Conservation (phyloP, 441 rosid species). For the Euphorbia celastroides region DNA sequence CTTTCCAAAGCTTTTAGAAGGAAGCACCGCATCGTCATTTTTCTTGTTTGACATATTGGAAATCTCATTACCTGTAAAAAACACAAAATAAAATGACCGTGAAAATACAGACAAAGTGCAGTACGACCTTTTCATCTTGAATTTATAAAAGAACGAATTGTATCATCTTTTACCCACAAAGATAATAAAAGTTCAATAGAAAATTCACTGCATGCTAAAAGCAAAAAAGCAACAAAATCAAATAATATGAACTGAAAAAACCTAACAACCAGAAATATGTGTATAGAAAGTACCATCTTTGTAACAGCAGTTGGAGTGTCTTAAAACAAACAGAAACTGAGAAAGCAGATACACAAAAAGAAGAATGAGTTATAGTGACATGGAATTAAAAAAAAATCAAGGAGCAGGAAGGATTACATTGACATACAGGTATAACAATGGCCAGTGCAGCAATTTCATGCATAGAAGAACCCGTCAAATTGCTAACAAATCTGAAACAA, state of each 20-base stretch:
- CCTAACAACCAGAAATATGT: background rate
- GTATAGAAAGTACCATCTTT: constrained; percentile 28
- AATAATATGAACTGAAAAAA: background rate
- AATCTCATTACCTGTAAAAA: constrained; percentile 28
- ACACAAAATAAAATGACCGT: background rate
- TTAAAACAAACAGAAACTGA: constrained; percentile 59
- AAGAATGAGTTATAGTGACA: background rate
- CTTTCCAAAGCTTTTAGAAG: constrained; percentile 42
- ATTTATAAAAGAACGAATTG: background rate
- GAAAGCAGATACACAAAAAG: background rate
- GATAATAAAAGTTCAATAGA: background rate
- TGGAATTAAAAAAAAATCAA: background rate
- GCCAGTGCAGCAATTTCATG: constrained; percentile 58
- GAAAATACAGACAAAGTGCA: background rate
- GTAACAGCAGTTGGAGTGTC: constrained; percentile 37
- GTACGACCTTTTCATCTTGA: background rate
- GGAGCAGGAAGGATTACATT: background rate
- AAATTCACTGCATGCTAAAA: background rate
- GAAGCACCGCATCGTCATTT: constrained; percentile 26
- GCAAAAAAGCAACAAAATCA: background rate
- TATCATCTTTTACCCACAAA: background rate
- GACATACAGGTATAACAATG: constrained; percentile 54
- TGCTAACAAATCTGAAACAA: constrained; percentile 66
- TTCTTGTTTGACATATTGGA: constrained; percentile 33
- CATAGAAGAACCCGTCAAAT: constrained; percentile 74